Conservation (phyloP, 148 eudicot genomes). For the Oxyria digyna region DNA sequence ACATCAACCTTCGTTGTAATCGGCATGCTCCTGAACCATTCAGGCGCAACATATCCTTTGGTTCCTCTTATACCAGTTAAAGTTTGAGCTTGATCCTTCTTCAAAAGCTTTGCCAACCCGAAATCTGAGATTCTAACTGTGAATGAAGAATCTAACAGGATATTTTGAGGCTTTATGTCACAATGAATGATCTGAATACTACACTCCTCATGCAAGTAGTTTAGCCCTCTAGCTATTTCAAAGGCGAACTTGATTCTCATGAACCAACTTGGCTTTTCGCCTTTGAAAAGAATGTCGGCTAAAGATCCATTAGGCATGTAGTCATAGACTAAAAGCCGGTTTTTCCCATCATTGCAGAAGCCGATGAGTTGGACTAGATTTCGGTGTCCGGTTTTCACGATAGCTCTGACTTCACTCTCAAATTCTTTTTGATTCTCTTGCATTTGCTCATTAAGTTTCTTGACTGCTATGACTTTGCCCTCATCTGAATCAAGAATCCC, state of each 20-base stretch:
- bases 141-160: conserved; percentile 21
- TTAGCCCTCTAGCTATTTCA: conserved; percentile 19
- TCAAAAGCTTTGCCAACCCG: conserved; percentile 29
- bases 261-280: conserved; percentile 15
- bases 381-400: conserved; percentile 22
- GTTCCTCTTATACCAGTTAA: conserved; percentile 23
- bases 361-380: conserved; percentile 23
- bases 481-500: conserved; percentile 12
- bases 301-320: conserved; percentile 27
- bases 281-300: conserved; percentile 16
- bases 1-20: conserved; percentile 15
- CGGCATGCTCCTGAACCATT: conserved; percentile 22
- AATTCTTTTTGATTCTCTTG: conserved; percentile 18
- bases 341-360: conserved; percentile 19
- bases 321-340: conserved; percentile 21
- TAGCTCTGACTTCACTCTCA: conserved; percentile 15
- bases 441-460: conserved; percentile 10
- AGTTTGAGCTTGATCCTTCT: conserved; percentile 19
- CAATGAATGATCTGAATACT: conserved; percentile 28
- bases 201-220: conserved; percentile 30
- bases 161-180: conserved; percentile 28
- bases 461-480: conserved; percentile 14
- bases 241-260: conserved; percentile 15
- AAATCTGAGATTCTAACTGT: conserved; percentile 26
- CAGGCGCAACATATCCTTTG: conserved; percentile 30